phyloP scores from a whole-genome alignment of 257 asterid species.

The Salvia rosmarinus region DNA sequence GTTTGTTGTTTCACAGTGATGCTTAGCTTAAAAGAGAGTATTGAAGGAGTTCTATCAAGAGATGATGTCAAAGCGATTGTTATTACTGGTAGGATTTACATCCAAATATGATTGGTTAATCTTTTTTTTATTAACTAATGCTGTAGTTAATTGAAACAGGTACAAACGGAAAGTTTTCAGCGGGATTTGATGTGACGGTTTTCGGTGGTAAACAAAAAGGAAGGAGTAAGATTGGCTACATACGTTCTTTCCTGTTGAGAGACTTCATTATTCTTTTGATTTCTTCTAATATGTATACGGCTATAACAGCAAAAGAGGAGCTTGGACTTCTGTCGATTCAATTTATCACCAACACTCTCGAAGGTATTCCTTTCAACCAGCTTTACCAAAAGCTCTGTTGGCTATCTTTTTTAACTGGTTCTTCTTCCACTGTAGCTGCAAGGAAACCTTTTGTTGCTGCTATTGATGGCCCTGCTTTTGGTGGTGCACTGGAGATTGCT shows the following conservation, averaged over 20 bases:
- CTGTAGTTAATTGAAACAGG: slow-evolving; percentile 36
- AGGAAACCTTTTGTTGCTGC: slow-evolving; percentile 74
- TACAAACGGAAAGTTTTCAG: slow-evolving; percentile 52
- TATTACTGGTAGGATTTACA: slow-evolving; percentile 45
- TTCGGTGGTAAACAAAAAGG: slow-evolving; percentile 42
- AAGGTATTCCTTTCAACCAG: slow-evolving; percentile 42
- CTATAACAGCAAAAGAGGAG: slow-evolving; percentile 43
- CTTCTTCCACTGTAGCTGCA: slow-evolving; percentile 43
- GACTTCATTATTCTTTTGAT: not conserved
- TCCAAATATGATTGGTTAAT: not conserved
- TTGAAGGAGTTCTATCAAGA: slow-evolving; percentile 45
- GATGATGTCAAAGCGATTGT: slow-evolving; percentile 64
- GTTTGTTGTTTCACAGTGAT: slow-evolving; percentile 42
- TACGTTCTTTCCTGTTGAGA: slow-evolving; percentile 10
- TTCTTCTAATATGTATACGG: slow-evolving; percentile 27
- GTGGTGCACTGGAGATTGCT: slow-evolving; percentile 71
- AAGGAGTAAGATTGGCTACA: slow-evolving; percentile 44
- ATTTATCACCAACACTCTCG: slow-evolving; percentile 51
- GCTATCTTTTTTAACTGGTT: not conserved
- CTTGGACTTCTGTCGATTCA: slow-evolving; percentile 50
- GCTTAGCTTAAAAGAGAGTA: slow-evolving; percentile 47
- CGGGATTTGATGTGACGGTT: slow-evolving; percentile 51
- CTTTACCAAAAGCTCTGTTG: slow-evolving; percentile 3
- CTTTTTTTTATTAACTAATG: not conserved
- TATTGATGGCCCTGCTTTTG: slow-evolving; percentile 65